Evolutionary conservation across 2,329 filamentous ascomycete genomes (phyloP).

Genomic region (Arthroderma sp.): DNA sequence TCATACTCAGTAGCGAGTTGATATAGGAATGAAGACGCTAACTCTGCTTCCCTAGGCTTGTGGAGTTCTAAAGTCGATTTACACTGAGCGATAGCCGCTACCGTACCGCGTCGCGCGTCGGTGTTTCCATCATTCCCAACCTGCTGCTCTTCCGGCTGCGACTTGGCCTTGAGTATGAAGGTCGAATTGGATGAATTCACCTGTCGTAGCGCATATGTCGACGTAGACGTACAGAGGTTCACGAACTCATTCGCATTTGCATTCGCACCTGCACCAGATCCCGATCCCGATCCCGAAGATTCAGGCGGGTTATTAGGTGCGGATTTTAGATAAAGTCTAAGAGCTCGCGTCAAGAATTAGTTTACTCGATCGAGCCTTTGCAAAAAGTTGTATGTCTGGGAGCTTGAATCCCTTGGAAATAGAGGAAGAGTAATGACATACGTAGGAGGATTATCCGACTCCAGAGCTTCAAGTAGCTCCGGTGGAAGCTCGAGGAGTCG

Average conservation of each 20-base stretch:
- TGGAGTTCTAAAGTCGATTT: slow-evolving; percentile 35
- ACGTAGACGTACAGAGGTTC: slow-evolving; percentile 45
- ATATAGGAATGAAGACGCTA: not conserved
- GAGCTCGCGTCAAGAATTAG: not conserved
- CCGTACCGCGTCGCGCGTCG: slow-evolving; percentile 11
- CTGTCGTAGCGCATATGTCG: slow-evolving; percentile 49
- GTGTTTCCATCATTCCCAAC: slow-evolving; percentile 8
- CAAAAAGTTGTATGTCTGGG: not conserved
- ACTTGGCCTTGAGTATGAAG: slow-evolving; percentile 37
- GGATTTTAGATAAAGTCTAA: slow-evolving; percentile 32
- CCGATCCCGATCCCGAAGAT: slow-evolving; percentile 2
- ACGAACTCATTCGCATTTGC: slow-evolving; percentile 28
- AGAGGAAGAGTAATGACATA: slow-evolving; percentile 14
- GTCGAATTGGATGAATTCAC: slow-evolving; percentile 54
- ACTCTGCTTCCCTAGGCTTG: slow-evolving; percentile 12
- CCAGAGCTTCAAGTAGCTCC: slow-evolving; percentile 42
- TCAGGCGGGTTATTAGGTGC: not conserved
- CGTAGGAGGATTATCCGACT: slow-evolving; percentile 31
- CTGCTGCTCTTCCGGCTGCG: slow-evolving; percentile 10
- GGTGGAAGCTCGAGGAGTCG: slow-evolving; percentile 48
- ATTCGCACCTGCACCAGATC: slow-evolving; percentile 8
- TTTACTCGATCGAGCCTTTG: too few species aligned
- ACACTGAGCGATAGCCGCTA: slow-evolving; percentile 33
- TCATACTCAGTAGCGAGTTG: slow-evolving; percentile 16
- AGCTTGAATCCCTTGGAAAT: slow-evolving; percentile 3